These are phyloP conservation scores for Phoma sp. DNA, from an alignment of 2,329 filamentous ascomycete genomes.

Conservation along the genomic window DNA sequence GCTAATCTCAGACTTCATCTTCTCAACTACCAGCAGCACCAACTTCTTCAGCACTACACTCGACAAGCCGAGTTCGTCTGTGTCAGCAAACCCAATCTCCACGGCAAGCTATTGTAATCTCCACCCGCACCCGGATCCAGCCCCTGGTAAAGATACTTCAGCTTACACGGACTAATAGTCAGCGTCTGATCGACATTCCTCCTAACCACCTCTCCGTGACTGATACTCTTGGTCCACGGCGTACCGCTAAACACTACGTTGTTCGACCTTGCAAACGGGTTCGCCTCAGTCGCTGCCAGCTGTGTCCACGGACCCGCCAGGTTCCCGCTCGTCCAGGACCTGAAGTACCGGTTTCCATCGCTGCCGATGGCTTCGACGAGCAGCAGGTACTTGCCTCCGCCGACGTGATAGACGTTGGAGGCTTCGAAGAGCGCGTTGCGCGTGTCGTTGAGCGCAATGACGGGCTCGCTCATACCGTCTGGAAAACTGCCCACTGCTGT, in stretches of 20 bases:
- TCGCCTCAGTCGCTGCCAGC: conserved; percentile 45
- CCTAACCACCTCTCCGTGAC: conserved; percentile 46
- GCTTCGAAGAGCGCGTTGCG: conserved; percentile 49
- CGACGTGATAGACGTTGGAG: conserved; percentile 46
- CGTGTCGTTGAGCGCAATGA: conserved; percentile 42
- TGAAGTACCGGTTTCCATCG: conserved; percentile 47
- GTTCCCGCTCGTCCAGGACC: conserved; percentile 47
- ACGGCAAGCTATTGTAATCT: conserved; percentile 49
- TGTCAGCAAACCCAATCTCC: conserved; percentile 46
- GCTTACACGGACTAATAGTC: conserved; percentile 41
- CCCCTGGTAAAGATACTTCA: conserved; percentile 51
- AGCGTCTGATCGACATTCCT: conserved; percentile 48
- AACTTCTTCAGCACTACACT: not conserved
- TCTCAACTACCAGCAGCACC: not conserved
- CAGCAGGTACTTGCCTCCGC: conserved; percentile 45
- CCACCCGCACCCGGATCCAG: conserved; percentile 39
- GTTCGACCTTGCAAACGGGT: conserved; percentile 48
- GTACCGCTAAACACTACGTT: conserved; percentile 47
- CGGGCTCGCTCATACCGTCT: conserved; percentile 45
- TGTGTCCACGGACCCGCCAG: conserved; percentile 45
- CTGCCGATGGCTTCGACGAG: conserved; percentile 50
- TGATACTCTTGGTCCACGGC: conserved; percentile 50
- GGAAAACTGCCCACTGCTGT: conserved; percentile 47
- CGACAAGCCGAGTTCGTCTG: conserved; percentile 14
- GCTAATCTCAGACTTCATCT: too few relatives aligned